Conservation (phyloP, 2,329 filamentous ascomycete genomes). For the Coleophoma eucalyptorum region DNA sequence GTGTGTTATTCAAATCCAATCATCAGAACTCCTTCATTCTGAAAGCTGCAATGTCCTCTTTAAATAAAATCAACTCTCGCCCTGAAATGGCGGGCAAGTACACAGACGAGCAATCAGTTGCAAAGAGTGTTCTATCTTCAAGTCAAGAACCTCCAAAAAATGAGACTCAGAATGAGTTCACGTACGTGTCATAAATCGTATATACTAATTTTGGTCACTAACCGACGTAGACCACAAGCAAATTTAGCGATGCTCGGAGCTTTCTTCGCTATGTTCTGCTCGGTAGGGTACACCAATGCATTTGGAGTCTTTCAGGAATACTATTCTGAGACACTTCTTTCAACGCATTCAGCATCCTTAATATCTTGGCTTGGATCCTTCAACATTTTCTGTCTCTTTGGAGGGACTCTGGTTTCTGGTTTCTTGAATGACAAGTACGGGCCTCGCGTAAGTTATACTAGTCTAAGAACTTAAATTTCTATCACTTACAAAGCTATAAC, state of each 20-base stretch:
- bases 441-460: slow-evolving; percentile 12
- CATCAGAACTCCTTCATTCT: too few species aligned
- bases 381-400: slow-evolving; percentile 26
- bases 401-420: slow-evolving; percentile 19
- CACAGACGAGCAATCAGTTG: too few species aligned
- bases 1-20: too few species aligned
- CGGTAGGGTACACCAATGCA: slow-evolving; percentile 29
- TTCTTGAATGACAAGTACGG: slow-evolving; percentile 28
- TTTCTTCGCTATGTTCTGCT: slow-evolving; percentile 22
- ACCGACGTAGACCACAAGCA: slow-evolving; percentile 3
- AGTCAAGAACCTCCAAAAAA: background rate
- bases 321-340: slow-evolving; percentile 18
- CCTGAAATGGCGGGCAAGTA: too few species aligned
- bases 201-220: too few species aligned
- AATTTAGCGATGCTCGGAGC: slow-evolving; percentile 8
- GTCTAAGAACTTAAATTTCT: background rate
- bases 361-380: slow-evolving; percentile 32
- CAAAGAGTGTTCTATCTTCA: background rate
- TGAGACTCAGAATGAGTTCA: background rate
- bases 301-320: slow-evolving; percentile 32
- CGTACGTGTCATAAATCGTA: background rate
- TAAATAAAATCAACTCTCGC: too few species aligned
- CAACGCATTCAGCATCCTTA: slow-evolving; percentile 18
- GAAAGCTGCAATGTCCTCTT: too few species aligned
- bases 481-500: background rate